phyloP scores from a whole-genome alignment of 2,329 filamentous ascomycete genomes.

The Talaromyces albobiverticillius region DNA sequence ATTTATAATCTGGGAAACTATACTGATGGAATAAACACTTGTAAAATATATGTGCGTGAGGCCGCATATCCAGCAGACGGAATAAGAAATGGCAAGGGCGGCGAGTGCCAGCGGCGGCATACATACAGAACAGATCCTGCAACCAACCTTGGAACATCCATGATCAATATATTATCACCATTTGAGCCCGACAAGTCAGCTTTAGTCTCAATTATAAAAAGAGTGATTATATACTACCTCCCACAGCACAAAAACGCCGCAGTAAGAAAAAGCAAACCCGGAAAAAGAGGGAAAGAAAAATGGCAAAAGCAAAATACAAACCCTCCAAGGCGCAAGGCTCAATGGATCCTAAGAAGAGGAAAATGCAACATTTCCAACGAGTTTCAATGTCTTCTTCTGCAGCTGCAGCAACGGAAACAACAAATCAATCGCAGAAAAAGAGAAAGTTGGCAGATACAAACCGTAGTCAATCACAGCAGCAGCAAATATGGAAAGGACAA shows the following conservation, averaged over 20 bases:
- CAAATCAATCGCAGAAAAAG: constrained; percentile 1
- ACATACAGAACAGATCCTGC: not conserved
- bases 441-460: constrained; percentile 2
- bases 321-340: constrained; percentile 20
- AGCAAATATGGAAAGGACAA: constrained; percentile 6
- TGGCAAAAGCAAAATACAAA: constrained; percentile 15
- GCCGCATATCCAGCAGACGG: too few relatives aligned
- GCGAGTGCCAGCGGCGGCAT: not conserved
- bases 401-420: not conserved
- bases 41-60: too few relatives aligned
- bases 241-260: not conserved
- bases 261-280: not conserved
- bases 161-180: too few relatives aligned
- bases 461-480: not conserved
- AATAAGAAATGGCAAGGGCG: too few relatives aligned
- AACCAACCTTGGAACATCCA: not conserved
- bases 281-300: not conserved
- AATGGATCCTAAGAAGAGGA: constrained; percentile 15
- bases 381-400: constrained; percentile 8
- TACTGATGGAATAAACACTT: too few relatives aligned
- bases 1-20: too few relatives aligned
- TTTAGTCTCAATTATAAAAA: too few relatives aligned
- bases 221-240: too few relatives aligned
- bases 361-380: constrained; percentile 15
- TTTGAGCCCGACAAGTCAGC: too few relatives aligned